A percentile compares a stretch with the other conserved stretches of the same genome.
Evolutionary conservation across 192 early-diverging fungal genomes (phyloP).

Genomic region (Diversispora eburnea): DNA sequence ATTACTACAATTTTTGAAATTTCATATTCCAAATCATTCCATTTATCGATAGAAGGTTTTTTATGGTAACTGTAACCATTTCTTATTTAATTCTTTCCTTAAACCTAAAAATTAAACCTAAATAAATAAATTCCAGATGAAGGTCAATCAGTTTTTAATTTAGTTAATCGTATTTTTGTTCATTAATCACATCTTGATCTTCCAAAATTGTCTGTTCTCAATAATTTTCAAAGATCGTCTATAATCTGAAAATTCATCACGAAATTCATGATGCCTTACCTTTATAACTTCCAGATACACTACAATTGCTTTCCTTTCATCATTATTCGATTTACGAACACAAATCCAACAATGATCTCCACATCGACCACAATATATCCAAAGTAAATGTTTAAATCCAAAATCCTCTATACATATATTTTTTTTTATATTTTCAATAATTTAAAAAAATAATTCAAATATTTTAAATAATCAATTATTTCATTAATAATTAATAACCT

Average conservation of each 20-base stretch:
- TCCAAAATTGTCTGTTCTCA: conserved; percentile 60
- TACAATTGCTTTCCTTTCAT: conserved; percentile 78
- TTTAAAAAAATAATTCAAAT: not conserved
- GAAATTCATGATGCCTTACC: conserved; percentile 28
- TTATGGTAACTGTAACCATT: conserved; percentile 39
- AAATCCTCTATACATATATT: conserved; percentile 84
- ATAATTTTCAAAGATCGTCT: conserved; percentile 64
- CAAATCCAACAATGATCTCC: conserved; percentile 98
- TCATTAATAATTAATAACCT: conserved; percentile 36
- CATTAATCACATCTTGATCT: conserved; percentile 68
- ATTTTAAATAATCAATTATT: not conserved
- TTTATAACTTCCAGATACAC: conserved; percentile 77
- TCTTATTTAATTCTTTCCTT: conserved; percentile 32
- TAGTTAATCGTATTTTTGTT: no score
- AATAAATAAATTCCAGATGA: not conserved
- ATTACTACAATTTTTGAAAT: no score
- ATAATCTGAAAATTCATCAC: not conserved
- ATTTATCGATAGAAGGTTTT: conserved; percentile 40
- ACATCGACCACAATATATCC: conserved; percentile 95
- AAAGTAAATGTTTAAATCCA: conserved; percentile 88
- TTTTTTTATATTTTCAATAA: not conserved
- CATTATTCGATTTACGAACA: conserved; percentile 72
- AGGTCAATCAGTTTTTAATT: no score
- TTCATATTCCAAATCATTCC: conserved; percentile 38
- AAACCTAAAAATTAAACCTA: conserved; percentile 19